Base-by-base conservation (phyloP, 2,329 filamentous ascomycete genomes). In the Hawksworthiomyces lignivorus region DNA sequence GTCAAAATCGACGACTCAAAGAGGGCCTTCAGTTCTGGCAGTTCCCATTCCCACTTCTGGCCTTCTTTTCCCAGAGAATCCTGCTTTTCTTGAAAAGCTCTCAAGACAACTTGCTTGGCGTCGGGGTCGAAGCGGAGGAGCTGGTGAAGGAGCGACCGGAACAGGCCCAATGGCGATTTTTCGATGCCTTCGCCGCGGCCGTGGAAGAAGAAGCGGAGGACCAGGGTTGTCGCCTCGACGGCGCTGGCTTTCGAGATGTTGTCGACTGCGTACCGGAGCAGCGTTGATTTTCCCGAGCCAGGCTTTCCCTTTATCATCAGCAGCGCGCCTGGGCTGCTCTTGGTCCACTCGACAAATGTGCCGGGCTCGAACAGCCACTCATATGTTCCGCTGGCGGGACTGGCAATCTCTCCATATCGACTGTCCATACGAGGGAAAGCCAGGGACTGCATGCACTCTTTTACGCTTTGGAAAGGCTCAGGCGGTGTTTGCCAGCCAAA, bases 251-350 rank as follows among this genome's bases (percentile, higher is more conserved):
- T 37, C 3, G 4, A 4, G 30, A 18, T 22, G 20, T 39, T n/a
- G 7, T 36, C 46, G 8, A 66, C 50, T 1, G 62, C 19, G 43
- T 56, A 52, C 22, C 50, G 51, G 27, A 68, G 51, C 21, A 67
- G 44, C 2, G 62, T 43, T 3, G 40, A 43, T n/a, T 43, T 43
- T 17, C 40, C 40, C 5, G 40, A 43, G 6, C 40, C 40, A 63
- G 63, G 62, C 19, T 65, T 62, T 1, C 64, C 63, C 30, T 59
- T 59, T 20, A 67, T 59, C 61, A 60, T 66, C 5, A 66, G 58
- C 0, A 67, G 7, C 1, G 49, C 52, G n/a, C n/a, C n/a, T n/a
- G n/a, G n/a, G n/a, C 22, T 15, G 26, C 5, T 35, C n/a, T 4
- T 26, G 8, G 24, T n/a, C 44, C 44, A 46, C 6, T 3, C 21